Evolutionary conservation across 371 early-diverging fungal genomes (phyloP).

Genomic region (Rhizopus arrhizus): DNA sequence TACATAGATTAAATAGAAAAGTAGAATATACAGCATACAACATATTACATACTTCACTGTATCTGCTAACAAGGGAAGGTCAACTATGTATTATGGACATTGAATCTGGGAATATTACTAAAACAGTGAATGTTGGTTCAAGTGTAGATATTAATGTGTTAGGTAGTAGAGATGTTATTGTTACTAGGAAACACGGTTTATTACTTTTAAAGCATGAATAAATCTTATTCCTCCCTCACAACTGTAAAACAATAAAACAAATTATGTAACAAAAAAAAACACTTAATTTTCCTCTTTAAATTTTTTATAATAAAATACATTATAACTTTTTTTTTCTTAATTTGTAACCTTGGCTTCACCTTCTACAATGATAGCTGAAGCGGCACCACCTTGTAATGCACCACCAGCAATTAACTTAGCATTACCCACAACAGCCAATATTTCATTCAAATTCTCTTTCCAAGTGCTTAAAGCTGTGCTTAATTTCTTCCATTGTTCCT

Average conservation of each 20-base stretch:
- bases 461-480: slow-evolving; percentile 72
- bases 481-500: slow-evolving; percentile 81
- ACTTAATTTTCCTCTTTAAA: slow-evolving; percentile 2
- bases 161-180: slow-evolving; percentile 19
- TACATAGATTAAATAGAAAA: slow-evolving; percentile 18
- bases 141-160: slow-evolving; percentile 30
- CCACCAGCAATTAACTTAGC: slow-evolving; percentile 74
- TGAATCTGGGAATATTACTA: slow-evolving; percentile 23
- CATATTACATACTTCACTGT: slow-evolving; percentile 19
- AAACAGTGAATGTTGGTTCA: slow-evolving; percentile 1
- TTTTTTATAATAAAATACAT: slow-evolving; percentile 6
- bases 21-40: slow-evolving; percentile 31
- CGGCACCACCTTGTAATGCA: slow-evolving; percentile 44
- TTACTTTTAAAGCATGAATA: neutral
- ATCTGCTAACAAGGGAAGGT: slow-evolving; percentile 28
- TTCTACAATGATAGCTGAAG: slow-evolving; percentile 43
- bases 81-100: slow-evolving; percentile 27
- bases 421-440: slow-evolving; percentile 80
- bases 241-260: neutral
- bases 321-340: slow-evolving; percentile 4
- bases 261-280: slow-evolving; percentile 1
- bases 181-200: slow-evolving; percentile 22
- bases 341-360: slow-evolving; percentile 29
- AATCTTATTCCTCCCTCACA: no score
- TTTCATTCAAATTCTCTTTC: slow-evolving; percentile 78